A percentile compares a stretch with the other conserved stretches of the same genome.
Conservation (phyloP, 148 eudicot genomes). For the Camellia lanceoleosa region DNA sequence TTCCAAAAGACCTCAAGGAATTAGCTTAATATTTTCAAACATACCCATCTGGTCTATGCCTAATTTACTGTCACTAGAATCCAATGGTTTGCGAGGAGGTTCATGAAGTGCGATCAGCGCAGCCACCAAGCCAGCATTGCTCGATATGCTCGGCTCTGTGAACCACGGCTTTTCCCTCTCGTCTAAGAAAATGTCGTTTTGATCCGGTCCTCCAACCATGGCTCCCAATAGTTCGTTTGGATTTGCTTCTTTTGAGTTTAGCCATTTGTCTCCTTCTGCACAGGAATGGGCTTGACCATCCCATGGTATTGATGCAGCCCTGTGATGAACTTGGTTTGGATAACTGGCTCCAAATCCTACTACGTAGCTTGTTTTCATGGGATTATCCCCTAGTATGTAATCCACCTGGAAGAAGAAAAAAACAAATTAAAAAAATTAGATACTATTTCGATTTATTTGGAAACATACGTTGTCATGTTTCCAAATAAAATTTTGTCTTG, state of each 20-base stretch:
- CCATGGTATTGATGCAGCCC: constrained; percentile 40
- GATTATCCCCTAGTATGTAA: constrained; percentile 42
- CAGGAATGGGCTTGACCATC: constrained; percentile 26
- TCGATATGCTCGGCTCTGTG: constrained; percentile 38
- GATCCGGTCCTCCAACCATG: constrained; percentile 42
- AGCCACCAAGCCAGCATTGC: constrained; percentile 42
- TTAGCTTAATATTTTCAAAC: constrained; percentile 21
- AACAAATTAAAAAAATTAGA: no score
- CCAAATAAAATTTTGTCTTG: no score
- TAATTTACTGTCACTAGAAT: constrained; percentile 5
- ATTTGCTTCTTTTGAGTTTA: constrained; percentile 23
- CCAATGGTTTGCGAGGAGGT: constrained; percentile 15
- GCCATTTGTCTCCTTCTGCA: constrained; percentile 23
- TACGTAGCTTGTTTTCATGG: constrained; percentile 39
- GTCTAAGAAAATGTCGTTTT: constrained; percentile 29
- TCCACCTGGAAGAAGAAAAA: constrained; percentile 16
- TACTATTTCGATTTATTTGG: no score
- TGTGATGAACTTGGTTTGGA: constrained; percentile 35
- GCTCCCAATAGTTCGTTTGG: constrained; percentile 37
- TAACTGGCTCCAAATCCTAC: constrained; percentile 34
- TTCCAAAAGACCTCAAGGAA: not conserved
- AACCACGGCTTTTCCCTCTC: constrained; percentile 25
- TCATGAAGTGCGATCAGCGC: constrained; percentile 38
- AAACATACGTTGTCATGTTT: no score
- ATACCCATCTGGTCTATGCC: constrained; percentile 35